Base-by-base conservation (phyloP, 176 grass and related monocot genomes). In the Oryza nivara region DNA sequence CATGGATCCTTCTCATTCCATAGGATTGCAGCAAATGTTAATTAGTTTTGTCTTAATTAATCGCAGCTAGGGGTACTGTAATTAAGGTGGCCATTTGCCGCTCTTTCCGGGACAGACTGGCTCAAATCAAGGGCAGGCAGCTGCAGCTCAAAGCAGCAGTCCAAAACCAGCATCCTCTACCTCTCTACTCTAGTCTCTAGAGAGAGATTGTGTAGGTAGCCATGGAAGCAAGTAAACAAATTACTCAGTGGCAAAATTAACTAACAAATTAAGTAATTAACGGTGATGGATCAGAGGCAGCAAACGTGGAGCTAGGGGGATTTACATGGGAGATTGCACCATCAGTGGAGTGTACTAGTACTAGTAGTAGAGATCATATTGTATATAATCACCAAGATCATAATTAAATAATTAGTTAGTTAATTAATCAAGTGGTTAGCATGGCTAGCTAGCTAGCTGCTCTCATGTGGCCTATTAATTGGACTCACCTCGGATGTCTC, bases 381-480 rank as follows among this genome's bases (percentile, higher is more conserved):
- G 6, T 56, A 56, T 56, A 56, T 6, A 19, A 19, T 56, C 5
- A 56, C 19, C 16, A 56, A 56, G 16, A 5, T 56, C 51, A 19
- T 56, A 19, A 19, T 56, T 19, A 64, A 68, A 84, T 65, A 41
- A 84, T 38, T 38, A 38, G 14, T 16, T 52, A 52, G 0, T 51
- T 51, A 48, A 48, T 14, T 86, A 90, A 86, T 79, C 84, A 85
- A 82, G 78, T 88, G 82, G 86, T 82, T 79, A 83, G 54, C 54
- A n/a, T 58, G 19, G 54, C 13, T 58, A 58, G 54, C 13, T 58
- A 58, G 54, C 17, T 58, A 58, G 80, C 77, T 83, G 28, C 74
- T 90, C 85, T 90, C 85, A 90, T 87, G 89, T 90, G 89, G 80
- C 41, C 80, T 75, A 84, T 87, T 91, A 84, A 91, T 90, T 80